Base-by-base conservation (phyloP, 2,329 filamentous ascomycete genomes). In the Ophiocordyceps camponoti-rufipedis region DNA sequence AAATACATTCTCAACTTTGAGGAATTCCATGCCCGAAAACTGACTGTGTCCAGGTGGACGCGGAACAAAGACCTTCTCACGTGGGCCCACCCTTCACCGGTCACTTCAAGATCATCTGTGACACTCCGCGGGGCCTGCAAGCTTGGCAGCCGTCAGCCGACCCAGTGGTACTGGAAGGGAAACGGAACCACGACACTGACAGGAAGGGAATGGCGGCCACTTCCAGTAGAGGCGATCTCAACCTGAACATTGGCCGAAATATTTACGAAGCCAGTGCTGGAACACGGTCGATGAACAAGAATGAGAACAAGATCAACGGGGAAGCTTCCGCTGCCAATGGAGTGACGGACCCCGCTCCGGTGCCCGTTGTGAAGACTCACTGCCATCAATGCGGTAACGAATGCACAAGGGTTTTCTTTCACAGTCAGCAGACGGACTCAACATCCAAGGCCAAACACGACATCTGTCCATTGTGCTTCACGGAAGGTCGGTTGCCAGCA, bases 21-120 rank as follows among this genome's bases (percentile, higher is more conserved):
- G 23, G 23, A 23, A 23, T 23, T 3, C 3, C 23, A 23, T 23
- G 23, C 23, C 23, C 5, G 23, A 5, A 8, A 11, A 12, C 42
- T 44, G 18, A 44, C 42, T 12, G 55, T 42, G 42, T 28, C 32
- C 51, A 96, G 89, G 89, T 98, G 56, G 91, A 98, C 64, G 85
- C 89, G 29, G 89, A 95, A 59, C 88, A 91, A 53, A 78, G 91
- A 48, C 91, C 91, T 10, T 95, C 91, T 2, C 91, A 88, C 60
- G 89, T 96, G 53, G 89, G 89, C 1, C 89, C 91, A 3, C 91
- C 91, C 7, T 96, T 95, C 57, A 98, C 91, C 4, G 91, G 91
- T 38, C 91, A 98, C 62, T 98, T 98, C 74, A 83, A 86, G 61
- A 81, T 96, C 49, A 89, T 89, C 47, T 91, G 87, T 57, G 91